Evolutionary conservation across 129 eudicot species (phyloP), one percentile per base, ranked within the genome.

Genomic region (Flaveria bidentis): DNA sequence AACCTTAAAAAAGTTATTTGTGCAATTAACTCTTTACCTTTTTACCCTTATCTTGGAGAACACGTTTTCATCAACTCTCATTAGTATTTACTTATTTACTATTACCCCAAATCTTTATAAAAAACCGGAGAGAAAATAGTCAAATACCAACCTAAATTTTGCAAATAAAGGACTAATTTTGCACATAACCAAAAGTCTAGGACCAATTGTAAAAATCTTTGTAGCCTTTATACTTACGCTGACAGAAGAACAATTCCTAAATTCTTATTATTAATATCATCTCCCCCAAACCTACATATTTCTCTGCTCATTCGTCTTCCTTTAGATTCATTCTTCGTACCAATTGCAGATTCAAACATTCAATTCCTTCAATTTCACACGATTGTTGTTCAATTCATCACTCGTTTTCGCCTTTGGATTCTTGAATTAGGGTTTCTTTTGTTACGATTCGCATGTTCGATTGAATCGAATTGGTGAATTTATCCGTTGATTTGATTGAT

Each of bases 391-490:
- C 55, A 71, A 36, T 78, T 46, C 5, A 16, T 60, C 65, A 42
- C 14, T 42, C 28, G 20, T 16, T 65, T 47, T 65, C 22, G 9
- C 74, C 56, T 28, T 57, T 69, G 58, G 45, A 71, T 36, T 36
- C 56, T 84, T 20, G 53, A 75, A 55, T 64, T 76, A 80, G 87
- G 87, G 79, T 79, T 83, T 71, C 33, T 23, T 17, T 52, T 63
- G 47, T 71, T 72, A 42, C 33, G 36, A 9, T 64, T 65, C 11
- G 12, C 61, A 46, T 69, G 36, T 61, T 76, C 65, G 36, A 47
- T 56, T 69, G 18, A 28, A 74, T 82, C 50, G 65, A 67, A 52
- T 71, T 23, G 44, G 20, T 58, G 39, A 30, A 6, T 23, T 50
- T 45, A 45, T 67, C 44, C 5, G 28, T 1, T 28, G 45, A 26